Conservation (phyloP, 345 rosid species). For the Triadica sebifera region DNA sequence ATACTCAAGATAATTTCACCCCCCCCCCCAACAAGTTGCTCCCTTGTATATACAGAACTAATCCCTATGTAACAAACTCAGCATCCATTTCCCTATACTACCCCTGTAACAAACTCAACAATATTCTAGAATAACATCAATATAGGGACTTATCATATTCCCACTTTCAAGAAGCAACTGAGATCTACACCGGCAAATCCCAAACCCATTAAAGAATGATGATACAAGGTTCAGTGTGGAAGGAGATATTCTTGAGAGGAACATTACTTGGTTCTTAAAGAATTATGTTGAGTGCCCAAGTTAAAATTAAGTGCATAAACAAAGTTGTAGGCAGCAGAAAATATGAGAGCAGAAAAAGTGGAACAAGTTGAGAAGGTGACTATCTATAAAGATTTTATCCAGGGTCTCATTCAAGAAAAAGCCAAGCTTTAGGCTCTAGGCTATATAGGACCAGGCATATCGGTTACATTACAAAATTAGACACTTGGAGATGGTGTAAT, state of each 20-base stretch:
- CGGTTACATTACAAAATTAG: neutral
- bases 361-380: neutral
- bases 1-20: no score
- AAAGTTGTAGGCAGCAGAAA: neutral
- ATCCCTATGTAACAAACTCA: no score
- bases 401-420: neutral
- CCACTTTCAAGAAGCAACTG: neutral
- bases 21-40: no score
- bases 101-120: no score
- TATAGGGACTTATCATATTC: no score
- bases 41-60: no score
- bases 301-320: neutral
- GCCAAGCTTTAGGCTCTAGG: neutral
- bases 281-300: neutral
- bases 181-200: neutral
- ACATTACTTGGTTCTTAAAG: neutral
- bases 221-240: neutral
- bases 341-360: neutral
- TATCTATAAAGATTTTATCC: neutral
- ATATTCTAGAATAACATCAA: no score
- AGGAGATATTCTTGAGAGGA: neutral
- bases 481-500: neutral
- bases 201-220: neutral
- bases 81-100: no score
- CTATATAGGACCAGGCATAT: neutral